Percentiles rank a stretch among this genome's conserved stretches.
Conservation (phyloP, 768 basidiomycete genomes). For the Lentinula aciculospora region DNA sequence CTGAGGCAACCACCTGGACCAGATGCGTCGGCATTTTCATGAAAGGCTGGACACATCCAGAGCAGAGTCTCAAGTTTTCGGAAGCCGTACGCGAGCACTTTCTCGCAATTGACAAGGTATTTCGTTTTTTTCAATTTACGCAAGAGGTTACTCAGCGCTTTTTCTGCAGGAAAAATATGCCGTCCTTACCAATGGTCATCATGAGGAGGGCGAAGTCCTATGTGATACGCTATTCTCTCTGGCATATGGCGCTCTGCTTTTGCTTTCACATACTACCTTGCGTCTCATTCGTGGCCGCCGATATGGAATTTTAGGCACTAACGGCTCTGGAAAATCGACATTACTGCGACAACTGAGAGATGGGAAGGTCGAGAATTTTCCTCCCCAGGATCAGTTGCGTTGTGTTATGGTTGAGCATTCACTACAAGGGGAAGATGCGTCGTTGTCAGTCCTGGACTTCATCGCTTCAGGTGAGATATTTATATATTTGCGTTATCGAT, state of each 20-base stretch:
- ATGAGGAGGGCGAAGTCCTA: conserved; percentile 78
- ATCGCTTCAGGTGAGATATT: conserved; percentile 62
- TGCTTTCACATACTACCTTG: conserved; percentile 90
- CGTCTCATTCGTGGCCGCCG: conserved; percentile 85
- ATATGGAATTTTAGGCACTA: conserved; percentile 95
- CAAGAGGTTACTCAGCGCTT: neutral
- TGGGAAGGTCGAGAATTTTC: conserved; percentile 95
- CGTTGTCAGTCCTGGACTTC: conserved; percentile 81
- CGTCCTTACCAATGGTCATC: conserved; percentile 29
- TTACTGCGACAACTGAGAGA: conserved; percentile 94
- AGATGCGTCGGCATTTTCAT: conserved; percentile 72
- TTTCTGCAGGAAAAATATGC: conserved; percentile 54
- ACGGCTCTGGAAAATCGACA: conserved; percentile 94
- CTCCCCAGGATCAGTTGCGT: conserved; percentile 77
- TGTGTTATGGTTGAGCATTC: conserved; percentile 98
- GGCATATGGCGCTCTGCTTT: conserved; percentile 89
- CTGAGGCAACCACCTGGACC: conserved; percentile 53
- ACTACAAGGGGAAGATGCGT: conserved; percentile 88
- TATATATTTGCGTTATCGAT: conserved; percentile 13
- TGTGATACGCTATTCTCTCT: conserved; percentile 94
- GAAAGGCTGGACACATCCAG: conserved; percentile 60
- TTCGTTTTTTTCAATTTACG: conserved; percentile 11
- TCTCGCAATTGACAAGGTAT: conserved; percentile 66
- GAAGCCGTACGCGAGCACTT: conserved; percentile 70
- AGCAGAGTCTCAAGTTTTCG: conserved; percentile 43